Conservation (phyloP, 2,329 filamentous ascomycete species). For the Calonectria leucothoes region DNA sequence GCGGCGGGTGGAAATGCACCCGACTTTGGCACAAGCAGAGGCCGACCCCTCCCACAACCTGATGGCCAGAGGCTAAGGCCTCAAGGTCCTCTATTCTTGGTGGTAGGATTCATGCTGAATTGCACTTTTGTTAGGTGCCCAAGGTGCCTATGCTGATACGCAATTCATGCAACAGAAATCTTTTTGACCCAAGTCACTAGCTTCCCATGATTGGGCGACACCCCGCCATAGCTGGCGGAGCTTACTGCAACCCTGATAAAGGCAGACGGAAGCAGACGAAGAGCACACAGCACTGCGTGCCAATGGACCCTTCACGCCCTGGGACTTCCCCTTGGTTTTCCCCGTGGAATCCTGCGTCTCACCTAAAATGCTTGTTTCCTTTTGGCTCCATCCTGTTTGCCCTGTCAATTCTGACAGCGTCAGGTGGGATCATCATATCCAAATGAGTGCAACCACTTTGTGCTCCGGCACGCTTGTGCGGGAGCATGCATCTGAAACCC, state of each 20-base stretch:
- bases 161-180: constrained; percentile 11
- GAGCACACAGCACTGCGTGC: not conserved
- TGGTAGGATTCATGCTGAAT: not conserved
- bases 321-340: not conserved
- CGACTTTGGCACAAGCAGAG: not conserved
- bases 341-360: too few species aligned
- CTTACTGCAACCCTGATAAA: constrained; percentile 6
- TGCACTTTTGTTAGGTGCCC: not conserved
- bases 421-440: not conserved
- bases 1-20: not conserved
- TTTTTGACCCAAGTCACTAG: constrained; percentile 6
- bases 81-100: not conserved
- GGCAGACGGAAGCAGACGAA: not conserved
- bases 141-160: not conserved
- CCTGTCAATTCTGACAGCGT: not conserved
- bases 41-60: not conserved
- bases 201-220: not conserved
- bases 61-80: not conserved
- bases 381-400: not conserved
- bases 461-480: not conserved
- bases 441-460: not conserved
- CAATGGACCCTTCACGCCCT: constrained; percentile 5
- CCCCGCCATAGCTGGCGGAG: constrained; percentile 9
- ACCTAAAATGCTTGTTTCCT: not conserved
- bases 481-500: not conserved